Base-by-base conservation (phyloP, 345 rosid species). In the Camelina laxa region DNA sequence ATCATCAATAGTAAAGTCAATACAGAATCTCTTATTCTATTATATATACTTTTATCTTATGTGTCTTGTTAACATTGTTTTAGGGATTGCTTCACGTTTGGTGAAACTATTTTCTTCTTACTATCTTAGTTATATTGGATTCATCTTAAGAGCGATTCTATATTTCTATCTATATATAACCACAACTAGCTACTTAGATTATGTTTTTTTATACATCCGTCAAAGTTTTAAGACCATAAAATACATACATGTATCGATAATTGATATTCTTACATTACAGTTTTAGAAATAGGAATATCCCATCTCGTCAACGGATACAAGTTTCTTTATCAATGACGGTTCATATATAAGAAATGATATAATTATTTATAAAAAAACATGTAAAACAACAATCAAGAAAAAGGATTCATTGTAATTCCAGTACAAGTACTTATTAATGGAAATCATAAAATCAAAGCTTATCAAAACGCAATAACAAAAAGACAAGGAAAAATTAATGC, bases 1-100 rank as follows among this genome's bases (percentile, higher is more conserved):
- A 19, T 33, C 63, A 53, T 55, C 58, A 21, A 69, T 53, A 27
- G 27, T 9, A 30, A 72, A 62, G 69, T 63, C 76, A 60, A 70
- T 57, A 19, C 31, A 0, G 1, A 13, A 21, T 19, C 39, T 36
- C 16, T 57, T 33, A 2, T n/a, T 33, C 13, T 27, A 6, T 33
- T 1, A 8, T 7, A 33, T 19, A 39, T 17, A 68, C 36, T 3
- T 3, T 53, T 13, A 44, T 44, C 31, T 57, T 30, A 42, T 38
- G 41, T 9, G 41, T 38, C 41, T 3, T 38, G 41, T 38, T 38
- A 33, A 33, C 9, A 38, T 38, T 9, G 41, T 38, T 36, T 38
- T 2, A 38, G 41, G 41, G 41, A 3, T 38, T 38, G 41, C 13
- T 38, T 38, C 41, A 38, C 41, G 41, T 38, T 38, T 38, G 41